These are phyloP conservation scores for Millerozyma miso DNA, from an alignment of 805 yeast genomes.

Conservation along the genomic window DNA sequence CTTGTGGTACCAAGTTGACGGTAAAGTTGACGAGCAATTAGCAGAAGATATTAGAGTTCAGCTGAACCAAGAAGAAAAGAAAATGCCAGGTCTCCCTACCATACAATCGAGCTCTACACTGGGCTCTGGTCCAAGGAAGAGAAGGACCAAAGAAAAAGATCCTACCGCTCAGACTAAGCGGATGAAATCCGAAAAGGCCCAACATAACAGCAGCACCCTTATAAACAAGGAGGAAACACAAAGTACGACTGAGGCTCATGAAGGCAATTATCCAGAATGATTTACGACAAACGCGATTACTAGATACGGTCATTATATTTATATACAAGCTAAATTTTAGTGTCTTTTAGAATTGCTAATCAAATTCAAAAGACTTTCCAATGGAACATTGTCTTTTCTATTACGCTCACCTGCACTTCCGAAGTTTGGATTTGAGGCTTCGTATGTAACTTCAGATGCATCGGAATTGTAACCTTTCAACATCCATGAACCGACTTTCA, in stretches of 20 bases:
- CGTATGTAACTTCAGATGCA: constrained; percentile 19
- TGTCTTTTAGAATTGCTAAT: constrained; percentile 8
- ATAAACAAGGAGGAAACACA: not conserved
- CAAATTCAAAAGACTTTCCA: constrained; percentile 24
- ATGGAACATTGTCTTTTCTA: constrained; percentile 22
- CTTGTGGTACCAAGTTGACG: constrained; percentile 83
- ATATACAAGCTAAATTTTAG: constrained; percentile 3
- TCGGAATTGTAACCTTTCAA: constrained; percentile 18
- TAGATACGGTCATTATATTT: not conserved
- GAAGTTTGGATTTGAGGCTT: constrained; percentile 30
- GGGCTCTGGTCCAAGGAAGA: constrained; percentile 23
- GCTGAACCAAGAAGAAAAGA: constrained; percentile 50
- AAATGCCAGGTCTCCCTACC: constrained; percentile 31
- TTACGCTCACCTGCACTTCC: constrained; percentile 32
- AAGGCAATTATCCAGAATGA: not conserved
- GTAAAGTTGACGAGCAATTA: constrained; percentile 59
- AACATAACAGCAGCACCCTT: not conserved
- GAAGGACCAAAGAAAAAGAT: constrained; percentile 27
- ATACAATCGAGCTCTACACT: constrained; percentile 10
- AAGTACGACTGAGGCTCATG: not conserved
- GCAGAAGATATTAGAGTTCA: constrained; percentile 63
- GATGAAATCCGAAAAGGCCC: constrained; percentile 7
- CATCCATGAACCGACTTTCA: constrained; percentile 40
- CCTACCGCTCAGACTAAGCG: constrained; percentile 14
- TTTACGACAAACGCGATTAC: not conserved